Evolutionary conservation across 441 rosid species (phyloP).

Genomic region (Daphne laureola): DNA sequence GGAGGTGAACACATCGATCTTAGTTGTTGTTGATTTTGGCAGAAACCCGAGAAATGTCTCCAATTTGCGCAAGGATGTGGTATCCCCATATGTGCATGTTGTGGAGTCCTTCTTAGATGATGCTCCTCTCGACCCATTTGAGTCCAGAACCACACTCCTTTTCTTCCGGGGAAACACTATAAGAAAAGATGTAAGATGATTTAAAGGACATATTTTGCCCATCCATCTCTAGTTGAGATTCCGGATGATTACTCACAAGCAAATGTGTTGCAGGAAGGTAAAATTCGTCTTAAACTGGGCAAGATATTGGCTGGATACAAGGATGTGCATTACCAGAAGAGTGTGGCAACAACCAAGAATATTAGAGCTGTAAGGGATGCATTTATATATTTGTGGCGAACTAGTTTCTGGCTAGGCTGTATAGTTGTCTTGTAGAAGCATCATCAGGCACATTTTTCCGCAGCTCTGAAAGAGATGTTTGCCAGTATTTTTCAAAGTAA

Average conservation of each 20-base stretch:
- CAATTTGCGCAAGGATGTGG: constrained; percentile 77
- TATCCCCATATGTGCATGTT: constrained; percentile 87
- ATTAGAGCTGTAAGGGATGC: constrained; percentile 58
- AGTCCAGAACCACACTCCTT: constrained; percentile 67
- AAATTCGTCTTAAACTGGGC: constrained; percentile 62
- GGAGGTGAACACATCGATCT: constrained; percentile 78
- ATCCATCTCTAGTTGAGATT: constrained; percentile 8
- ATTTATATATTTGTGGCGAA: constrained; percentile 1
- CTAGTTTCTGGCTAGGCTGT: no score
- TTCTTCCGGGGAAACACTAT: constrained; percentile 87
- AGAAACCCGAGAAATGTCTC: constrained; percentile 68
- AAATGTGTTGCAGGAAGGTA: constrained; percentile 58
- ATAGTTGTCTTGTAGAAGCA: no score
- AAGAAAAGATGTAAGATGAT: constrained; percentile 66
- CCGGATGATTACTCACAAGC: constrained; percentile 11
- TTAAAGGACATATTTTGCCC: neutral
- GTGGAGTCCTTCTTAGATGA: constrained; percentile 64
- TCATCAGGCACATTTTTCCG: neutral
- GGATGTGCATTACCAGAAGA: constrained; percentile 61
- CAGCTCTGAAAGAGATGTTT: neutral
- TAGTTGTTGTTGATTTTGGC: constrained; percentile 86
- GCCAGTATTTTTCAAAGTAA: neutral
- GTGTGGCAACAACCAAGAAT: constrained; percentile 55
- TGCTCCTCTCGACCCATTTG: constrained; percentile 51
- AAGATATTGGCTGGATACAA: constrained; percentile 51